Base-by-base conservation (phyloP, 2,329 filamentous ascomycete species). In the Coleophoma cylindrospora region DNA sequence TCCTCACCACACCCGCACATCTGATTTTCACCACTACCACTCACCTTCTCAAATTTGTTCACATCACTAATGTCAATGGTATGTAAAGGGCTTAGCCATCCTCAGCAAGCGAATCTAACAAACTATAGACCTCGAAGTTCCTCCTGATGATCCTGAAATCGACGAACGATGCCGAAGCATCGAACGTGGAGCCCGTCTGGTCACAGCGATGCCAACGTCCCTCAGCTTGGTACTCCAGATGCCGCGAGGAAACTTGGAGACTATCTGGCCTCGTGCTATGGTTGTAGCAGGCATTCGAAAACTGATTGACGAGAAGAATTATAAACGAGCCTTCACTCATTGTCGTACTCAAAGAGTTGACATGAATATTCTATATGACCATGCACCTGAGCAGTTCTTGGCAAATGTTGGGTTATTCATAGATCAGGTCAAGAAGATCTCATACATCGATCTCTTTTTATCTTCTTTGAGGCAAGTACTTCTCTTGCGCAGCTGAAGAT, bases 311-410 rank as follows among this genome's bases (percentile, higher is more conserved):
- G 74, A 80, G 33, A 88, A 87, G 65, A 83, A 94, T 60, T 99
- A 96, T 63, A 81, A 79, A 45, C 82, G 81, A 47, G 94, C 94
- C 0, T 99, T 96, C 65, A 74, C 87, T 19, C 86, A 90, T 54
- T 97, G 94, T 65, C 84, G 94, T 46, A 92, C 85, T 19, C 95
- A 99, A 66, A 83, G 95, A 58, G 94, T 99, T 1, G 94, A 99
- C 63, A 91, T 97, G 87, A 99, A 99, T 63, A 92, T 99, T 54
- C 74, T 99, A 2, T 92, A 95, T 63, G 94, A 99, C 63, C 89
- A 97, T 68, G 83, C 84, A n/a, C 90, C 92, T 0, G 77, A 84
- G 36, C 88, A 95, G 58, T 96, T 99, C 64, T 77, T 96, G 65
- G 72, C 77, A 4, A 88, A 84, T 56, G 80, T 96, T 11, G 75